phyloP scores from a whole-genome alignment of 2,329 filamentous ascomycete species.

The Teratosphaeria destructans region DNA sequence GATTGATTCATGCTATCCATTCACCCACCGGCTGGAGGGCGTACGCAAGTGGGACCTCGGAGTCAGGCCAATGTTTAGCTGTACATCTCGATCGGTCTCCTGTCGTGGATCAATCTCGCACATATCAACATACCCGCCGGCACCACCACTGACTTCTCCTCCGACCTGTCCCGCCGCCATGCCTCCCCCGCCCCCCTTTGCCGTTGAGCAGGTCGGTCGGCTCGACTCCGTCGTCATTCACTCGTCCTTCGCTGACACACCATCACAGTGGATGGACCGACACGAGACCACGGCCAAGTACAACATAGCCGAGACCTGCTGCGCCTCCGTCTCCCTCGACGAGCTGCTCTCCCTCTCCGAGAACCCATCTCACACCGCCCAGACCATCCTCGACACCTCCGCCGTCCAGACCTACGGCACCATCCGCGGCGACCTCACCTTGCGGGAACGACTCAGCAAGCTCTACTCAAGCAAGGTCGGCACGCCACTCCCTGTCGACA shows the following conservation, averaged over 20 bases:
- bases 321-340: conserved; percentile 61
- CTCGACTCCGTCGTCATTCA: too few relatives aligned
- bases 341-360: conserved; percentile 52
- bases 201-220: conserved; percentile 54
- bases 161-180: conserved; percentile 4
- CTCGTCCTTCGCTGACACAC: not conserved
- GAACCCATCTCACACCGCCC: conserved; percentile 36
- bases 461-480: conserved; percentile 51
- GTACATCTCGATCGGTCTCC: not conserved
- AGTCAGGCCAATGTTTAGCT: not conserved
- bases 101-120: not conserved
- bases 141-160: not conserved
- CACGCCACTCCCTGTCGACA: conserved; percentile 43
- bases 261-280: conserved; percentile 45
- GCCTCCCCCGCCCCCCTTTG: conserved; percentile 40
- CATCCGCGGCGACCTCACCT: conserved; percentile 55
- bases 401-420: conserved; percentile 60
- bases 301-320: conserved; percentile 74
- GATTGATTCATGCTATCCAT: not conserved
- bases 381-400: conserved; percentile 39
- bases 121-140: not conserved
- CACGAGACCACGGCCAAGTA: conserved; percentile 44
- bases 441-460: conserved; percentile 55
- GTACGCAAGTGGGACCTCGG: not conserved
- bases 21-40: not conserved